Conservation (phyloP, 192 early-diverging fungal species). For the Obelidium mucronatum region DNA sequence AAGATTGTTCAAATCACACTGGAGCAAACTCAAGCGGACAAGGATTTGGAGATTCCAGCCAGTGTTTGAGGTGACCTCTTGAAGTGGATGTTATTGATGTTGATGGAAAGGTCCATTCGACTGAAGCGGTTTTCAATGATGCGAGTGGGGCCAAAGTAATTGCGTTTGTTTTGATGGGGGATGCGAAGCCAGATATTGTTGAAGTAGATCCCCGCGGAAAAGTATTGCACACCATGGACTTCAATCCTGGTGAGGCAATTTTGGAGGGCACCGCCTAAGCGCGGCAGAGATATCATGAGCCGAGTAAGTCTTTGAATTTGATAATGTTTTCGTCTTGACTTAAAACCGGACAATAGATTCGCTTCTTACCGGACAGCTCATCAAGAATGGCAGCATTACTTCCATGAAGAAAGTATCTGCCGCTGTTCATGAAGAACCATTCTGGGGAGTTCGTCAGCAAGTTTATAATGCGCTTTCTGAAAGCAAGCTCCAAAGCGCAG, state of each 20-base stretch:
- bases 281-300: conserved; percentile 46
- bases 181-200: conserved; percentile 42
- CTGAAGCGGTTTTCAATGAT: conserved; percentile 44
- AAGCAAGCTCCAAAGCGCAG: conserved; percentile 35
- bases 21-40: conserved; percentile 56
- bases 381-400: conserved; percentile 48
- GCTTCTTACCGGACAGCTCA: conserved; percentile 51
- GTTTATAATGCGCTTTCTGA: conserved; percentile 49
- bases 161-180: conserved; percentile 33
- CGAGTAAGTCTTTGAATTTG: conserved; percentile 40
- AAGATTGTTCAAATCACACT: conserved; percentile 80
- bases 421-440: conserved; percentile 39
- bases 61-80: conserved; percentile 53
- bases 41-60: conserved; percentile 41
- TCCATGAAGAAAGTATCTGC: conserved; percentile 48
- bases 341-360: background rate
- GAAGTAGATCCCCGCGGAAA: conserved; percentile 57
- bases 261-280: conserved; percentile 49
- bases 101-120: conserved; percentile 44
- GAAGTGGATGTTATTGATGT: conserved; percentile 53
- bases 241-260: conserved; percentile 49
- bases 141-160: conserved; percentile 34
- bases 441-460: conserved; percentile 46
- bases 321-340: conserved; percentile 9
- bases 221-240: conserved; percentile 48